Conservation (phyloP, 768 basidiomycete genomes). For the Boletus bicolor region DNA sequence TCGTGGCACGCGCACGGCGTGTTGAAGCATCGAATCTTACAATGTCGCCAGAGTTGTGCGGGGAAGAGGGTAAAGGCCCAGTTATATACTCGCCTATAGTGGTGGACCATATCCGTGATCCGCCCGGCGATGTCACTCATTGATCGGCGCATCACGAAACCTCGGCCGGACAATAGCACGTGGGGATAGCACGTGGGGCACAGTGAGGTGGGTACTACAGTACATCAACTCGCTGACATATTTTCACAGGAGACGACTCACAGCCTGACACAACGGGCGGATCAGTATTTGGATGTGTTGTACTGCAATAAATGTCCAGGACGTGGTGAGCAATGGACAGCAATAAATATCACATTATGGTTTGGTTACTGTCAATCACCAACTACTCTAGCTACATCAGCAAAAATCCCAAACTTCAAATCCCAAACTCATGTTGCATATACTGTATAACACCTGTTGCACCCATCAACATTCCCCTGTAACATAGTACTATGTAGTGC, state of each 20-base stretch:
- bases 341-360: too few relatives aligned
- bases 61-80: neutral
- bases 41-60: neutral
- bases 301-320: too few relatives aligned
- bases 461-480: neutral
- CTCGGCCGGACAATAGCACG: too few relatives aligned
- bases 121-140: slow-evolving; percentile 7
- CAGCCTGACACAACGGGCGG: neutral
- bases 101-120: slow-evolving; percentile 6
- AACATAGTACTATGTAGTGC: neutral
- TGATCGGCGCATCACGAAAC: neutral
- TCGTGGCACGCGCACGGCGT: slow-evolving; percentile 16
- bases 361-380: too few relatives aligned
- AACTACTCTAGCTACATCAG: neutral
- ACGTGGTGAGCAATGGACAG: too few relatives aligned
- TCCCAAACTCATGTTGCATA: neutral
- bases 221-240: neutral
- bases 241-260: neutral
- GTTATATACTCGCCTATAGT: slow-evolving; percentile 8
- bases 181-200: neutral
- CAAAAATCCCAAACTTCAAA: neutral
- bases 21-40: slow-evolving; percentile 16
- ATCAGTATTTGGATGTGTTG: too few relatives aligned
- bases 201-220: too few relatives aligned
- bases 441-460: too few relatives aligned